A percentile compares a stretch with the other conserved stretches of the same genome.
These are phyloP conservation scores for Yamadazyma tumulicola DNA, from an alignment of 805 yeast species.

Conservation along the genomic window DNA sequence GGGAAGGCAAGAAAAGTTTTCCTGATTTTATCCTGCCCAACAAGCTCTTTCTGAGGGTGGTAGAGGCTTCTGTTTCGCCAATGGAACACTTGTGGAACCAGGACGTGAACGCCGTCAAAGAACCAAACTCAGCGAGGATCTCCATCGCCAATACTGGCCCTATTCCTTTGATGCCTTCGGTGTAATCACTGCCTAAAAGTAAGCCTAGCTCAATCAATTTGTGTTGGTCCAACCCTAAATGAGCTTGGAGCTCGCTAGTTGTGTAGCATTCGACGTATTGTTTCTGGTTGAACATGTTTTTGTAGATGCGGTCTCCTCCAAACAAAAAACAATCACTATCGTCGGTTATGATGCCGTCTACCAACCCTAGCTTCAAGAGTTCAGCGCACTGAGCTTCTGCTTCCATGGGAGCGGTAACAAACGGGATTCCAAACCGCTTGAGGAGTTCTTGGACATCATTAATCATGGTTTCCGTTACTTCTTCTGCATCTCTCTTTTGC, in stretches of 20 bases:
- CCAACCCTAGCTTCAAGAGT: constrained; percentile 60
- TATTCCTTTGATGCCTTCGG: constrained; percentile 86
- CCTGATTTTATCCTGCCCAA: constrained; percentile 51
- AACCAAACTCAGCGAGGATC: constrained; percentile 77
- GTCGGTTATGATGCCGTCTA: constrained; percentile 95
- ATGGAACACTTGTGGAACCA: constrained; percentile 57
- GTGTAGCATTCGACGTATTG: constrained; percentile 86
- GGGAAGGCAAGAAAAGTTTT: constrained; percentile 52
- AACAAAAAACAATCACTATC: constrained; percentile 95
- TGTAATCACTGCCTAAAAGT: constrained; percentile 90
- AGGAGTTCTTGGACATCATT: constrained; percentile 86
- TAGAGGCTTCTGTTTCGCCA: constrained; percentile 39
- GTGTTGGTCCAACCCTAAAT: constrained; percentile 60
- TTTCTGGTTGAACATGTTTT: constrained; percentile 92
- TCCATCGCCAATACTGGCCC: constrained; percentile 95
- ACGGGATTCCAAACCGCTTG: constrained; percentile 89
- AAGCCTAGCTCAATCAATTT: constrained; percentile 78
- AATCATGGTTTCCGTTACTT: constrained; percentile 82
- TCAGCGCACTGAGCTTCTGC: constrained; percentile 99
- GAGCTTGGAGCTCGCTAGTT: constrained; percentile 51
- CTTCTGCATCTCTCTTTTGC: constrained; percentile 85
- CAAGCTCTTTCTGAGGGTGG: constrained; percentile 52
- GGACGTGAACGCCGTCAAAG: constrained; percentile 36
- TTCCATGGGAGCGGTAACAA: constrained; percentile 95
- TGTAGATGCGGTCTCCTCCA: constrained; percentile 81